Percentiles rank a stretch among this genome's conserved stretches.
Evolutionary conservation across 1,284 basidiomycete genomes (phyloP).

Genomic region (Leccinum cinnamomeum): DNA sequence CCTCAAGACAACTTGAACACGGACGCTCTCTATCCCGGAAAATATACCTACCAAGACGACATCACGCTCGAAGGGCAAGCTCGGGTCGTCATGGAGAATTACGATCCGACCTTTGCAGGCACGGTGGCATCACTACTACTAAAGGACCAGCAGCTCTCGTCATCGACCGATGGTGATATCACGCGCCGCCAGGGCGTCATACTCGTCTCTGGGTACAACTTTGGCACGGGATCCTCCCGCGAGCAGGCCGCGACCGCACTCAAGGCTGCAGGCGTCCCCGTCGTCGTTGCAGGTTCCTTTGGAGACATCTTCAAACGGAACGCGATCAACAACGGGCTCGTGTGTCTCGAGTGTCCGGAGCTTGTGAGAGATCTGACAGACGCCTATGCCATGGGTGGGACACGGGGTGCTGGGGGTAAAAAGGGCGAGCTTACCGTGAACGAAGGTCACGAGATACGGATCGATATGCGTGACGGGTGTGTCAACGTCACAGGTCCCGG

Average conservation of each 20-base stretch:
- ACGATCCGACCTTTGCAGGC: conserved; percentile 85
- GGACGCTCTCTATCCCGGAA: conserved; percentile 98
- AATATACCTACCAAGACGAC: conserved; percentile 99
- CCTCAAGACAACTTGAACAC: conserved; percentile 99
- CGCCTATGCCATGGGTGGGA: conserved; percentile 70
- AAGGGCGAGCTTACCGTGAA: conserved; percentile 82
- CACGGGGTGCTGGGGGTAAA: conserved; percentile 73
- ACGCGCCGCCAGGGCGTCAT: conserved; percentile 64
- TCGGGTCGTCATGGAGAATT: conserved; percentile 99
- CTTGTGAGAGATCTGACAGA: conserved; percentile 85
- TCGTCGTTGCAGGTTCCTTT: conserved; percentile 95
- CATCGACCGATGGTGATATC: conserved; percentile 12
- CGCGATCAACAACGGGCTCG: conserved; percentile 97
- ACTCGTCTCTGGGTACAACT: conserved; percentile 95
- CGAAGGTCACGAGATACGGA: conserved; percentile 62
- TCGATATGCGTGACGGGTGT: conserved; percentile 71
- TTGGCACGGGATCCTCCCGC: conserved; percentile 97
- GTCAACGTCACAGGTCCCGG: conserved; percentile 52
- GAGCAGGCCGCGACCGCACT: conserved; percentile 99
- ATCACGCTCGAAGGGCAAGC: conserved; percentile 95
- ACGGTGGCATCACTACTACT: conserved; percentile 61
- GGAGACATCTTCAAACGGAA: conserved; percentile 99
- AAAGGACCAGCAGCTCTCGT: conserved; percentile 12
- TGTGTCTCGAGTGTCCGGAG: conserved; percentile 91
- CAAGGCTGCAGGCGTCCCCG: conserved; percentile 89